A percentile compares a stretch with the other conserved stretches of the same genome.
phyloP scores from a whole-genome alignment of 192 early-diverging fungal species.

The Ramicandelaber brevisporus region DNA sequence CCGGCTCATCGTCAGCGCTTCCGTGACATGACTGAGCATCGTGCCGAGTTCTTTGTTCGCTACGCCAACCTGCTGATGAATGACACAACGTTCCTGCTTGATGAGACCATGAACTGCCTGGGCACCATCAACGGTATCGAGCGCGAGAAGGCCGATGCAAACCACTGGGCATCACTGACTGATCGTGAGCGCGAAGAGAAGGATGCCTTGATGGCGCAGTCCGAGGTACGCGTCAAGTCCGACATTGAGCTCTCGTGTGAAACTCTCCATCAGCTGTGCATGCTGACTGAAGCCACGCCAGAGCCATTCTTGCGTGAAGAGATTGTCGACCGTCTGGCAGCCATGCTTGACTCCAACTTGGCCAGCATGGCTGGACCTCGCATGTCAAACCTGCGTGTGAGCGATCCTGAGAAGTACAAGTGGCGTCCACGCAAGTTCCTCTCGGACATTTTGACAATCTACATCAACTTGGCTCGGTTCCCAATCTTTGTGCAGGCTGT shows the following conservation, averaged over 20 bases:
- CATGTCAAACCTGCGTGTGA: conserved; percentile 68
- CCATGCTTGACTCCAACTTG: conserved; percentile 95
- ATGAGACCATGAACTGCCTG: conserved; percentile 74
- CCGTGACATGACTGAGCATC: neutral
- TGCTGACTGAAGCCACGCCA: conserved; percentile 51
- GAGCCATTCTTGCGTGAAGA: conserved; percentile 67
- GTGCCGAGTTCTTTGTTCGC: conserved; percentile 52
- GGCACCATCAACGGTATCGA: conserved; percentile 61
- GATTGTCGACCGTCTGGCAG: conserved; percentile 76
- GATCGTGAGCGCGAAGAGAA: conserved; percentile 26
- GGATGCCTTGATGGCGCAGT: conserved; percentile 14
- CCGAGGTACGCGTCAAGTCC: conserved; percentile 64
- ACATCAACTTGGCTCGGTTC: conserved; percentile 36
- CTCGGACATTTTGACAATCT: conserved; percentile 64
- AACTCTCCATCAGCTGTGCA: conserved; percentile 78
- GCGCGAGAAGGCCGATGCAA: conserved; percentile 37
- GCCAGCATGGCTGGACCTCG: conserved; percentile 70
- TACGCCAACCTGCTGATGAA: conserved; percentile 84
- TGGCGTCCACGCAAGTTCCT: conserved; percentile 68
- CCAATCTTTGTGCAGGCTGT: conserved; percentile 55
- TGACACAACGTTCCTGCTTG: conserved; percentile 83
- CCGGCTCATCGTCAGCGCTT: conserved; percentile 26
- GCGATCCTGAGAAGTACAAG: conserved; percentile 49
- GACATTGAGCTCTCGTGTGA: conserved; percentile 75
- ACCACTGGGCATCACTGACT: conserved; percentile 17